A percentile compares a stretch with the other conserved stretches of the same genome.
phyloP scores from a whole-genome alignment of 495 filamentous ascomycete genomes.

The Sordaria brevicollis region DNA sequence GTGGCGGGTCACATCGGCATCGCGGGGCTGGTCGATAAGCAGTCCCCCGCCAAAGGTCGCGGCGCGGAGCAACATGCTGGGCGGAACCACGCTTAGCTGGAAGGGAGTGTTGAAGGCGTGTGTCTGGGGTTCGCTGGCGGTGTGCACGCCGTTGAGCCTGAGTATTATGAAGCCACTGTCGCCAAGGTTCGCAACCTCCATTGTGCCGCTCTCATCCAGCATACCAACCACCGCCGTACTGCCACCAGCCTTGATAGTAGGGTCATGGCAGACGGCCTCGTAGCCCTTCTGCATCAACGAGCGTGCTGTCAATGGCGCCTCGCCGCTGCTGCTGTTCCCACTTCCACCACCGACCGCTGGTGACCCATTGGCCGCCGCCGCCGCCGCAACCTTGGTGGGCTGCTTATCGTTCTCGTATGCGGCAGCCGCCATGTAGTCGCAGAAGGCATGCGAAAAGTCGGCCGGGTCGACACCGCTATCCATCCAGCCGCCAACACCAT shows the following conservation, averaged over 20 bases:
- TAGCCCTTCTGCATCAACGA: slow-evolving; percentile 76
- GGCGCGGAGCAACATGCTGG: slow-evolving; percentile 62
- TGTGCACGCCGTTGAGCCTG: slow-evolving; percentile 70
- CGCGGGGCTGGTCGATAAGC: slow-evolving; percentile 69
- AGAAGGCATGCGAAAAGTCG: slow-evolving; percentile 91
- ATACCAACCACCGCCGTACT: slow-evolving; percentile 83
- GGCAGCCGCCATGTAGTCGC: slow-evolving; percentile 73
- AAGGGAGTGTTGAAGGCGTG: slow-evolving; percentile 97
- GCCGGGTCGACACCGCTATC: slow-evolving; percentile 87
- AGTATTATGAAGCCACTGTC: slow-evolving; percentile 92
- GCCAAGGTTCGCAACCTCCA: slow-evolving; percentile 90
- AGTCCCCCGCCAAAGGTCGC: slow-evolving; percentile 72
- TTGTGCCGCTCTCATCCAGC: slow-evolving; percentile 52
- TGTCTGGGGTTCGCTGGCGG: slow-evolving; percentile 75
- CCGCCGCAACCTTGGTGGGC: not conserved
- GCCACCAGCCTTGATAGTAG: slow-evolving; percentile 66
- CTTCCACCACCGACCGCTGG: slow-evolving; percentile 3
- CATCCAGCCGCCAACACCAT: slow-evolving; percentile 92
- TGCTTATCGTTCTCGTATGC: slow-evolving; percentile 43
- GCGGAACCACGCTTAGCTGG: slow-evolving; percentile 82
- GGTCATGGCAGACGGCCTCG: slow-evolving; percentile 63
- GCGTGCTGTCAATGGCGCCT: slow-evolving; percentile 43
- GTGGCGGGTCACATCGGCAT: slow-evolving; percentile 70
- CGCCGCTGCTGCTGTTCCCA: not conserved
- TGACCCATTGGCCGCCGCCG: slow-evolving; percentile 3